These are phyloP conservation scores for Rickenella mellea DNA, from an alignment of 768 basidiomycete genomes.

Conservation along the genomic window DNA sequence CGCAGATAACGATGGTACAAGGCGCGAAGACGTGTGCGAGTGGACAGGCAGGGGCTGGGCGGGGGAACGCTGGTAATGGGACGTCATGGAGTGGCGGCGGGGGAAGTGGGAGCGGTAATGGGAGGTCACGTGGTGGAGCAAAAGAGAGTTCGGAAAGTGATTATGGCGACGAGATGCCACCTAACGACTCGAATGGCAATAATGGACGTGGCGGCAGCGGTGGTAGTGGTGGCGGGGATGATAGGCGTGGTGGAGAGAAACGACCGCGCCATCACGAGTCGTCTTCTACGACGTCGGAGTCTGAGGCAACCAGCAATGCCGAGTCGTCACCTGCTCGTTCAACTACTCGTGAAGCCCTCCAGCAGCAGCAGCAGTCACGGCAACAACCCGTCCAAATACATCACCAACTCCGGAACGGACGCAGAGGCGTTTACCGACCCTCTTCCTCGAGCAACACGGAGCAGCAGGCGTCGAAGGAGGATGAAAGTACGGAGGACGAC, in stretches of 20 bases:
- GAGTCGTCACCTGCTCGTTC: constrained; percentile 23
- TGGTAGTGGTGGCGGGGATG: constrained; percentile 16
- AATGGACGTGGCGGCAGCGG: not conserved
- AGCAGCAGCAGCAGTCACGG: no score
- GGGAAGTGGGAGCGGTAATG: no score
- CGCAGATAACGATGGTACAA: not conserved
- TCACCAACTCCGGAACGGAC: not conserved
- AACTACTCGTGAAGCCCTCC: no score
- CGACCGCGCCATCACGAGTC: constrained; percentile 19
- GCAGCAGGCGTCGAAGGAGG: constrained; percentile 9
- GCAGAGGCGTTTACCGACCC: not conserved
- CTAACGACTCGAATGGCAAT: no score
- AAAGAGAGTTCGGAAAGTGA: not conserved
- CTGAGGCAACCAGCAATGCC: constrained; percentile 12
- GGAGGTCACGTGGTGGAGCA: not conserved
- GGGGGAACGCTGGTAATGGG: not conserved
- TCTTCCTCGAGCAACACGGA: constrained; percentile 5
- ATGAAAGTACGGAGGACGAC: constrained; percentile 34
- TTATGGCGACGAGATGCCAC: not conserved
- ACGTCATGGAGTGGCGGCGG: constrained; percentile 10
- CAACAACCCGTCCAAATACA: not conserved
- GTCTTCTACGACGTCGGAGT: constrained; percentile 10
- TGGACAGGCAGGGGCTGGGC: not conserved
- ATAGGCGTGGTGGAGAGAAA: constrained; percentile 31
- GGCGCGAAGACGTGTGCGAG: not conserved